Evolutionary conservation across 371 early-diverging fungal genomes (phyloP), one percentile per base, ranked within the genome.

Genomic region (Mucor mucedo): DNA sequence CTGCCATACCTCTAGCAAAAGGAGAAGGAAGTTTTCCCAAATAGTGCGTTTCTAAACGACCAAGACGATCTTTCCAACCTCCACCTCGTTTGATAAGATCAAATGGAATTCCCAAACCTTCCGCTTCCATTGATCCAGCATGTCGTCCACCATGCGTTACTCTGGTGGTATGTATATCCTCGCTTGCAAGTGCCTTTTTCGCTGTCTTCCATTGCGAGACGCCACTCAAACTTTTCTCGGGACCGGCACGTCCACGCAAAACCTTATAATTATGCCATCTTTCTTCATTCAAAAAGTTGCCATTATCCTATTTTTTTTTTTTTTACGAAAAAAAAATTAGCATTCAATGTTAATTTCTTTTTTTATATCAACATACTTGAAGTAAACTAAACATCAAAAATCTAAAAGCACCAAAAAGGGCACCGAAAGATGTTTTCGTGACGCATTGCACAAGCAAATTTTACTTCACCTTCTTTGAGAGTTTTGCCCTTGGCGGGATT

Each of bases 371-470:
- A 21, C 21, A 21, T 35, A 49, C 38, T 10, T 48, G 38, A 10
- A 58, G 2, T 27, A 38, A 21, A 21, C 45, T 42, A 45, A 54
- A 54, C 42, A 61, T 32, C 28, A 21, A 61, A 16, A 61, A 61
- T 3, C 47, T 47, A 45, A 61, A 61, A 9, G 62, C 62, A 61
- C 62, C 32, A 33, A 61, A 61, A 28, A 54, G 61, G 38, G 29
- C 61, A 61, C 33, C 45, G 30, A 28, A 21, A 61, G 1, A 61
- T 1, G 21, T 61, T 61, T 35, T 10, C 35, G 47, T 53, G 11
- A 38, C 62, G 16, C 21, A 21, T 21, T 21, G 21, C 21, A 21
- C 21, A 21, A 21, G 21, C 21, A 21, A 21, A 21, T 21, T 21
- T 21, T 21, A 21, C 21, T 21, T 21, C 21, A 21, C 21, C 21